phyloP scores from a whole-genome alignment of 2,329 filamentous ascomycete species.

The Plectosphaerella cucumerina region DNA sequence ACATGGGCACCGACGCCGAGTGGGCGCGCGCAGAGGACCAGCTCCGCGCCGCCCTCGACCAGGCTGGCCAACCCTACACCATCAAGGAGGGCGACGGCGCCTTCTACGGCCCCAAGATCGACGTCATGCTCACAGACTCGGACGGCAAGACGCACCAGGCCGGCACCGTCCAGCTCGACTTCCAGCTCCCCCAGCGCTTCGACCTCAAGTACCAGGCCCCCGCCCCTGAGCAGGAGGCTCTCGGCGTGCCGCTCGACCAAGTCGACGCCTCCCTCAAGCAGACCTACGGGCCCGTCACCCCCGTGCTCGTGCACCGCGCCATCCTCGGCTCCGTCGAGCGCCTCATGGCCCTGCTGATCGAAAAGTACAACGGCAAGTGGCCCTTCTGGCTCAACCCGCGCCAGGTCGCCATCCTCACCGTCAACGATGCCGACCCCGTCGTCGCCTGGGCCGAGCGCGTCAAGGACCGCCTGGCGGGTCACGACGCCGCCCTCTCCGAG shows the following conservation, averaged over 20 bases:
- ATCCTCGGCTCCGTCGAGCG: conserved; percentile 82
- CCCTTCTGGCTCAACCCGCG: conserved; percentile 86
- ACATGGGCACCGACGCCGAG: conserved; percentile 69
- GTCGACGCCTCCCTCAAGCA: conserved; percentile 17
- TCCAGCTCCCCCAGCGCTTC: conserved; percentile 82
- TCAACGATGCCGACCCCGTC: conserved; percentile 58
- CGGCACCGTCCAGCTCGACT: conserved; percentile 85
- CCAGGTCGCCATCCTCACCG: conserved; percentile 69
- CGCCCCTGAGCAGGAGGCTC: conserved; percentile 56
- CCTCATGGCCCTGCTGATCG: conserved; percentile 79
- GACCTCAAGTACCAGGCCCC: conserved; percentile 70
- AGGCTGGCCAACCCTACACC: conserved; percentile 69
- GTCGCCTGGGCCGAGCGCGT: conserved; percentile 43
- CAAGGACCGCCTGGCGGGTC: conserved; percentile 47
- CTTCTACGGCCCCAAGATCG: conserved; percentile 91
- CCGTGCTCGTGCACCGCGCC: conserved; percentile 81
- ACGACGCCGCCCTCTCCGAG: conserved; percentile 10
- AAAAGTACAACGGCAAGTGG: conserved; percentile 76
- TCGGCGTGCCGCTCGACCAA: conserved; percentile 39
- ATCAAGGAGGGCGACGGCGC: conserved; percentile 80
- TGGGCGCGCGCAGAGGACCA: conserved; percentile 44
- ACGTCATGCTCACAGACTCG: conserved; percentile 75
- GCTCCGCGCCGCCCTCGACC: conserved; percentile 42
- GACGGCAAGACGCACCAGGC: conserved; percentile 85
- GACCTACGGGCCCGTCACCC: conserved; percentile 54